Evolutionary conservation across 2,329 filamentous ascomycete species (phyloP), one percentile per base, ranked within the genome.

Genomic region (Aspergillus eucalypticola): DNA sequence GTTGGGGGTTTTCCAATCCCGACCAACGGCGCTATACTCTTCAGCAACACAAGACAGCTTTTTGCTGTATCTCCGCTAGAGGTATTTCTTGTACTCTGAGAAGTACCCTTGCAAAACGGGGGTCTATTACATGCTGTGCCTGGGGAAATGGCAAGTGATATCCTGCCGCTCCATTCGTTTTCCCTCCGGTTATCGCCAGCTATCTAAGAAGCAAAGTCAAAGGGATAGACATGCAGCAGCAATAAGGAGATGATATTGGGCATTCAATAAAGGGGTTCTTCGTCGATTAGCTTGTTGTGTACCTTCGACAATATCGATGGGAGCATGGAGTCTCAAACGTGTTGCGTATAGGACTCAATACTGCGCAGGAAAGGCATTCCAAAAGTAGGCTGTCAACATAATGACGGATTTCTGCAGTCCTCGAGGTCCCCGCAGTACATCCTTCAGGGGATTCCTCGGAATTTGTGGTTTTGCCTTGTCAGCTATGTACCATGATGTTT

Each of bases 181-280:
- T 17, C 65, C 55, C 27, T 69, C 60, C 15, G 67, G 67, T 10
- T n/a, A 11, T 11, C 10, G 32, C 11, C 44, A 21, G 32, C 56
- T 8, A 63, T 3, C 44, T 19, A 1, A 56, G 51, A 10, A 59
- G 52, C 7, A 32, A 23, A 5, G 44, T 41, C 2, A 69, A 38
- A 7, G 64, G 58, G n/a, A 73, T 69, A 1, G 49, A 5, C 39
- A 64, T 23, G 11, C 64, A 61, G 51, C 71, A 75, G 53, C 71
- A 74, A 11, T 67, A 64, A 8, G 69, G 69, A 13, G 72, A 72
- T 52, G 69, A 73, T 1, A 71, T 46, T 1, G 65, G 60, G 42
- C 72, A 65, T 29, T 73, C 69, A 0, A 32, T 60, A 2, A 66
- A 54, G 0, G 70, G 54, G 2, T 58, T 25, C 6, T 8, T 27